Evolutionary conservation across 345 rosid genomes (phyloP).

Genomic region (Populus simonii): DNA sequence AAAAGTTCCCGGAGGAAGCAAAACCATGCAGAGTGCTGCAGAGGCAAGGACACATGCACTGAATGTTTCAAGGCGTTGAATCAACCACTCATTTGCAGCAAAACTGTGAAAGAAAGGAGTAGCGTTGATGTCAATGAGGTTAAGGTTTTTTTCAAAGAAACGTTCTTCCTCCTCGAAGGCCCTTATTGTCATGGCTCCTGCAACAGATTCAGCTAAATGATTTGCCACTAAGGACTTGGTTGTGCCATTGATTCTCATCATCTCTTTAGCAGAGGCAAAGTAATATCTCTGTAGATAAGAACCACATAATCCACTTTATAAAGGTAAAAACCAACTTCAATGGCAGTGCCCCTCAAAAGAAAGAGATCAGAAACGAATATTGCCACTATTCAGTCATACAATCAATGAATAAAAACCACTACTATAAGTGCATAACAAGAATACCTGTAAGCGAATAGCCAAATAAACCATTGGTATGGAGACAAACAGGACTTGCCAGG

Average conservation of each 20-base stretch:
- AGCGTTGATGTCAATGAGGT: slow-evolving; percentile 73
- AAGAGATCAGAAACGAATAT: neutral
- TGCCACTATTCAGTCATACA: neutral
- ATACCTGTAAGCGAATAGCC: slow-evolving; percentile 80
- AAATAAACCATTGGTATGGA: slow-evolving; percentile 63
- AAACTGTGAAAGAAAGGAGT: slow-evolving; percentile 90
- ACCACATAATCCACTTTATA: neutral
- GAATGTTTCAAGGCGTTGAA: slow-evolving; percentile 74
- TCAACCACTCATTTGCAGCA: slow-evolving; percentile 90
- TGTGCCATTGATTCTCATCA: slow-evolving; percentile 87
- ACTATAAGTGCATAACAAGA: neutral
- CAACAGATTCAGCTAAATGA: slow-evolving; percentile 89
- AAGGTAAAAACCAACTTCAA: too few relatives aligned
- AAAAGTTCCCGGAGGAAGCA: slow-evolving; percentile 90
- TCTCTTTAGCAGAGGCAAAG: slow-evolving; percentile 75
- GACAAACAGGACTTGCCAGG: slow-evolving; percentile 90
- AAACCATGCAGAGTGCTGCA: slow-evolving; percentile 86
- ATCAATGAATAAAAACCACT: neutral
- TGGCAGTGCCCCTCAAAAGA: neutral
- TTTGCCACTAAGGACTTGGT: slow-evolving; percentile 90
- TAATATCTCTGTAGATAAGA: slow-evolving; percentile 58
- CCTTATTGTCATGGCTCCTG: slow-evolving; percentile 82
- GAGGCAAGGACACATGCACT: slow-evolving; percentile 76
- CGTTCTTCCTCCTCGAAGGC: slow-evolving; percentile 90
- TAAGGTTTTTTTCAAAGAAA: slow-evolving; percentile 66